Evolutionary conservation across 805 yeast species (phyloP).

Genomic region (Phaffomyces opuntiae): DNA sequence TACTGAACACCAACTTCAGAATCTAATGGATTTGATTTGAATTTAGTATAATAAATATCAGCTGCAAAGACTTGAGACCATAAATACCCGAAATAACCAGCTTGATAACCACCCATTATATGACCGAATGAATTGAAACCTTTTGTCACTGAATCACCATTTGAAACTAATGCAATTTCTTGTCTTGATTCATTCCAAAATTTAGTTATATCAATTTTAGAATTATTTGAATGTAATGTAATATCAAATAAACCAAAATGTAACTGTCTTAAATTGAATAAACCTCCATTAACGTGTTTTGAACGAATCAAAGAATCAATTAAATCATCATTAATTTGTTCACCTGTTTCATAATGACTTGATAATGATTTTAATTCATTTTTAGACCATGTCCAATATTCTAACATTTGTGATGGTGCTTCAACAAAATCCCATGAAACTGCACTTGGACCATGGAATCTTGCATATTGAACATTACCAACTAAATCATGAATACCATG

Average conservation of each 20-base stretch:
- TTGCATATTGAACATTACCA: conserved; percentile 55
- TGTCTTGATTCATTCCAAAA: conserved; percentile 64
- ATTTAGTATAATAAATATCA: conserved; percentile 69
- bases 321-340: conserved; percentile 48
- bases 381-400: conserved; percentile 80
- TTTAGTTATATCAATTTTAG: conserved; percentile 38
- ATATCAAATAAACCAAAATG: conserved; percentile 77
- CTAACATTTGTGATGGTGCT: conserved; percentile 86
- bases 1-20: conserved; percentile 54
- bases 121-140: conserved; percentile 80
- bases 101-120: conserved; percentile 74
- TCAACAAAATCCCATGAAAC: conserved; percentile 86
- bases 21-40: conserved; percentile 62
- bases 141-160: conserved; percentile 47
- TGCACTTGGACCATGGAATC: conserved; percentile 66
- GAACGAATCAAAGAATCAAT: conserved; percentile 53
- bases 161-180: conserved; percentile 51
- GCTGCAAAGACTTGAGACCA: conserved; percentile 84
- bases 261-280: conserved; percentile 66
- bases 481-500: conserved; percentile 80
- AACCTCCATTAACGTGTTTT: conserved; percentile 72
- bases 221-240: conserved; percentile 50
- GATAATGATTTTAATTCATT: conserved; percentile 53
- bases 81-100: conserved; percentile 79
- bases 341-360: conserved; percentile 54